Base-by-base conservation (phyloP, 495 filamentous ascomycete genomes). In the Chaetomium tenue region DNA sequence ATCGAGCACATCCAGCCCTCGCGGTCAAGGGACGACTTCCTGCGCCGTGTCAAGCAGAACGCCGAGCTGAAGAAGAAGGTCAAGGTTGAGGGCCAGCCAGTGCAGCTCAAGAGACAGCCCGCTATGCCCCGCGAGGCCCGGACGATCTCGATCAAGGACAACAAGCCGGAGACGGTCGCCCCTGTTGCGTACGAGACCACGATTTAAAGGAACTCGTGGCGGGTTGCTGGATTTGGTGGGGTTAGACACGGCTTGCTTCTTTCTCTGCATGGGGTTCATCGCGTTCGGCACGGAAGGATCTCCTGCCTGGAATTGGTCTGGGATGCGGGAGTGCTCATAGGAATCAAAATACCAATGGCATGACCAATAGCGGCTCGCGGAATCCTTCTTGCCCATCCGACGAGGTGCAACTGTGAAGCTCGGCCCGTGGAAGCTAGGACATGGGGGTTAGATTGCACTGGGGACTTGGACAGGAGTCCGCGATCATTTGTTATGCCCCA, bases 151-250 rank as follows among this genome's bases (percentile, higher is more conserved):
- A 80, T 85, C 66, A 87, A 86, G 78, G 87, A 87, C 72, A 90
- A 90, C 81, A 79, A 84, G 73, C 91, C 95, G 66, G 92, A 97
- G 87, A 98, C 89, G 67, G 86, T 98, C 68, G 85, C 87, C 51
- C 92, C 94, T 52, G 86, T 97, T 70, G 81, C 93, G 74, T 98
- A 97, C 86, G 94, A 97, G 86, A 98, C 94, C 71, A 93, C 92
- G 69, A 98, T 98, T 76, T 98, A 93, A 89, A 80, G 59, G 52
- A 55, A 23, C 44, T 63, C 58, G 58, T 25, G 61, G 48, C 40
- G 25, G 47, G 58, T 37, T 63, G 66, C 57, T 58, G 63, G 66
- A 63, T 66, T 61, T 52, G 71, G 66, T 63, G 69, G 63, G 66
- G 67, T 68, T 66, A 65, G 66, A 68, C 62, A 66, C 66, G 74